These are phyloP conservation scores for Tylopilus cervinicoccineus DNA, from an alignment of 768 basidiomycete genomes.

Conservation along the genomic window DNA sequence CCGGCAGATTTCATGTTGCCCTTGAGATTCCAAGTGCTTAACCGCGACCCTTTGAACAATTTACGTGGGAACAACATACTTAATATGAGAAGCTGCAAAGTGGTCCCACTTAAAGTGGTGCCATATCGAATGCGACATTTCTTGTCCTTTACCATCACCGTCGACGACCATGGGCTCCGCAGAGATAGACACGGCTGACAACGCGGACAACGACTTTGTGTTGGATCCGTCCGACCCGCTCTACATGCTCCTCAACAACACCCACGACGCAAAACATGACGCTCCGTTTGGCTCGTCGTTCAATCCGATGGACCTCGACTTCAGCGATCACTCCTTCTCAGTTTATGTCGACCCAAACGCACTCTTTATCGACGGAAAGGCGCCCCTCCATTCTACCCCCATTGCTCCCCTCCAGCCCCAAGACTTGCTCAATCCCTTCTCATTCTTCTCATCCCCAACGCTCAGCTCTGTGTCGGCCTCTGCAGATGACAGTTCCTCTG, in stretches of 20 bases:
- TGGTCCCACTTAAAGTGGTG: constrained; percentile 27
- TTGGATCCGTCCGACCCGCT: constrained; percentile 57
- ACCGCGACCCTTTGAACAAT: neutral
- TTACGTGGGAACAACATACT: constrained; percentile 26
- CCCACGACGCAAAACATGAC: constrained; percentile 32
- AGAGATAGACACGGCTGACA: constrained; percentile 14
- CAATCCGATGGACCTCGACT: constrained; percentile 56
- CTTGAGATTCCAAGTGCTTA: neutral
- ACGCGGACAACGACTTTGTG: constrained; percentile 35
- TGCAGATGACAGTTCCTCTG: constrained; percentile 23
- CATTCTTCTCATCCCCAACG: constrained; percentile 40
- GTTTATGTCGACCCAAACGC: constrained; percentile 65
- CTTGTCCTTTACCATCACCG: neutral
- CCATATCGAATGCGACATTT: constrained; percentile 6
- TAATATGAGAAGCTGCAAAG: constrained; percentile 8
- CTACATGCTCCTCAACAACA: constrained; percentile 52
- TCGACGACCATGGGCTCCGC: constrained; percentile 16
- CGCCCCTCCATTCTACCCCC: constrained; percentile 10
- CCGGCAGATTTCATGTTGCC: constrained; percentile 15
- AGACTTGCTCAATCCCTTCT: constrained; percentile 28
- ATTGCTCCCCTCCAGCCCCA: constrained; percentile 25
- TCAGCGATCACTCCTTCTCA: constrained; percentile 40
- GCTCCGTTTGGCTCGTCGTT: constrained; percentile 37
- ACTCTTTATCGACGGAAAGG: constrained; percentile 41
- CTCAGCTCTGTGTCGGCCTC: constrained; percentile 33